A percentile compares a stretch with the other conserved stretches of the same genome.
phyloP scores from a whole-genome alignment of 1,139 yeast species.

The Pichiaceae sp. region DNA sequence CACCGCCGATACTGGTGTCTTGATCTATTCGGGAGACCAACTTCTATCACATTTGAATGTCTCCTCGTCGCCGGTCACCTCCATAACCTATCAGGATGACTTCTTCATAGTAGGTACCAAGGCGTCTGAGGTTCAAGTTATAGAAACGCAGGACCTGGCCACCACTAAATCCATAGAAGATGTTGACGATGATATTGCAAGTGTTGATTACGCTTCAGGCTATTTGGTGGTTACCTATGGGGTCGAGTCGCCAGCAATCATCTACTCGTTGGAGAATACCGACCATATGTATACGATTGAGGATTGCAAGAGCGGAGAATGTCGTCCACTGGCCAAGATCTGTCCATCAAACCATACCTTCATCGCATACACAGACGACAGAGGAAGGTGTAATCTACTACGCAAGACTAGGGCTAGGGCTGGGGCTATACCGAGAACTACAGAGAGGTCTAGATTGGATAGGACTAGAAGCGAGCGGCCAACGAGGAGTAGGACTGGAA shows the following conservation, averaged over 20 bases:
- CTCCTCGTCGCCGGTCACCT: slow-evolving; percentile 12
- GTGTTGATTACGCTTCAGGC: slow-evolving; percentile 22
- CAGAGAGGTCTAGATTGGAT: no score
- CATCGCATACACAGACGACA: slow-evolving; percentile 10
- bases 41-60: slow-evolving; percentile 7
- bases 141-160: slow-evolving; percentile 73
- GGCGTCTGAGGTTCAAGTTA: slow-evolving; percentile 75
- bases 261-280: slow-evolving; percentile 24
- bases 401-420: background rate
- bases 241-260: slow-evolving; percentile 29
- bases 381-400: slow-evolving; percentile 8
- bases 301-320: slow-evolving; percentile 22
- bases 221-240: slow-evolving; percentile 43
- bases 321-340: slow-evolving; percentile 9
- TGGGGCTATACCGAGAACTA: background rate
- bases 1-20: slow-evolving; percentile 24
- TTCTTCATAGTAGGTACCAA: slow-evolving; percentile 83
- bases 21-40: slow-evolving; percentile 10
- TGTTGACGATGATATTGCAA: background rate
- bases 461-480: no score
- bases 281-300: slow-evolving; percentile 30
- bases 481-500: no score
- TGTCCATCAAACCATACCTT: slow-evolving; percentile 9
- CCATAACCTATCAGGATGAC: slow-evolving; percentile 7
- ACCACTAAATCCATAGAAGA: slow-evolving; percentile 62